Evolutionary conservation across 352 stramenopile genomes (phyloP), one percentile per base, ranked within the genome.

Genomic region (Pythium phragmitis): DNA sequence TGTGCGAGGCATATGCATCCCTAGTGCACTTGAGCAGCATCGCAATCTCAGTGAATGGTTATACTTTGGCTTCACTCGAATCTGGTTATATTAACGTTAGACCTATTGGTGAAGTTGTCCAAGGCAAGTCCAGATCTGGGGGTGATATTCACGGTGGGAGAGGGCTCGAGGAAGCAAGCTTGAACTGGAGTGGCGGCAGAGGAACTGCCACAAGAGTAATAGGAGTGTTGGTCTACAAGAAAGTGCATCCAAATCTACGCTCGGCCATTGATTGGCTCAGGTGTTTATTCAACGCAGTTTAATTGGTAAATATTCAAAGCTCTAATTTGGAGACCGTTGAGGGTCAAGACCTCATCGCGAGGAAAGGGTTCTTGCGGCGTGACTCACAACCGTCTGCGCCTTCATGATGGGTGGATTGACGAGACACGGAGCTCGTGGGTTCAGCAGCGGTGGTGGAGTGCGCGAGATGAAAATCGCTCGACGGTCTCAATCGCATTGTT

Each of bases 111-210:
- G 26, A 28, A 28, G 26, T 2, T 30, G 26, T 30, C 26, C 26
- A 30, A 30, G 11, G 34, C 34, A 39, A 39, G 0, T 13, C 11
- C 7, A 39, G 34, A 39, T 39, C 34, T 39, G 34, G 67, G 55
- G 52, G 70, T 65, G 13, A 5, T 34, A 51, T 70, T 57, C 46
- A 59, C 63, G 37, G 34, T 12, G 51, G 39, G 9, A 17, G 50
- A 57, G 13, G 7, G 34, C 34, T 3, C 26, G 23, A 19, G 49
- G 2, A 8, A 45, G 39, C 39, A 45, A 4, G 7, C 39, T 39
- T 39, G 34, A 12, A 21, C 5, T 60, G 34, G 37, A 16, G 14
- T 51, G 39, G 54, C 14, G 54, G 41, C 26, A 57, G 47, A 64
- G 46, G 33, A 46, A 16, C 34, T 19, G 5, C 26, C 12, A 55